Evolutionary conservation across 2,329 filamentous ascomycete genomes (phyloP).

Genomic region (Apiospora rasikravindrae): DNA sequence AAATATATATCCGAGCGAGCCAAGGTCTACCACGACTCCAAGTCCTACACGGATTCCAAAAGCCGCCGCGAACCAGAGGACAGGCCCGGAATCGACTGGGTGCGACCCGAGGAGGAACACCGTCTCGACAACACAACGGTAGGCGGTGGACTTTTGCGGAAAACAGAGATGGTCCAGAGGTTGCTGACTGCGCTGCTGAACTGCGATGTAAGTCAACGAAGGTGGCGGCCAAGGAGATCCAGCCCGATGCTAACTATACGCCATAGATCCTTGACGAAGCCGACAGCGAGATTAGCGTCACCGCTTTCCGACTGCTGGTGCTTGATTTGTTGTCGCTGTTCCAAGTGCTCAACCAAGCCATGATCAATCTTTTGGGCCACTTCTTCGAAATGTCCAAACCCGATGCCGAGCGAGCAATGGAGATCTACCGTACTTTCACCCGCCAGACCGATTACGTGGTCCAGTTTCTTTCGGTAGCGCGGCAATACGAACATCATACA

Average conservation of each 20-base stretch:
- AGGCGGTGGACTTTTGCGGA: slow-evolving; percentile 88
- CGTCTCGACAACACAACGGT: slow-evolving; percentile 85
- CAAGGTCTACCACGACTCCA: slow-evolving; percentile 81
- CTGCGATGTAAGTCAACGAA: slow-evolving; percentile 73
- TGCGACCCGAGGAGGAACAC: slow-evolving; percentile 74
- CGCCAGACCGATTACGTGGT: slow-evolving; percentile 93
- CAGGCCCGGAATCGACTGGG: slow-evolving; percentile 72
- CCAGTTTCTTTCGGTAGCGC: slow-evolving; percentile 83
- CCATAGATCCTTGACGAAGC: slow-evolving; percentile 82
- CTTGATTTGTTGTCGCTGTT: slow-evolving; percentile 89
- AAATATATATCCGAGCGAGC: slow-evolving; percentile 85
- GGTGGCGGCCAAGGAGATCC: neutral
- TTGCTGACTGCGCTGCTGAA: slow-evolving; percentile 86
- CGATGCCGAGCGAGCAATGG: slow-evolving; percentile 89
- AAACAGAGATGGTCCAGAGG: slow-evolving; percentile 88
- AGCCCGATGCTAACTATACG: neutral
- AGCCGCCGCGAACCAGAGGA: neutral
- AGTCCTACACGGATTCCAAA: slow-evolving; percentile 38
- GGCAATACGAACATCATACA: slow-evolving; percentile 90
- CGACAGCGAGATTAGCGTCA: slow-evolving; percentile 96
- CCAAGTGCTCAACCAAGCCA: slow-evolving; percentile 93
- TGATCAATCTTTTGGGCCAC: slow-evolving; percentile 94
- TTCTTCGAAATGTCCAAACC: slow-evolving; percentile 98
- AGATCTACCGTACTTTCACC: slow-evolving; percentile 91
- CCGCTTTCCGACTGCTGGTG: slow-evolving; percentile 89